Evolutionary conservation across 495 filamentous ascomycete species (phyloP), one percentile per base, ranked within the genome.

Genomic region (Xylaria curta): DNA sequence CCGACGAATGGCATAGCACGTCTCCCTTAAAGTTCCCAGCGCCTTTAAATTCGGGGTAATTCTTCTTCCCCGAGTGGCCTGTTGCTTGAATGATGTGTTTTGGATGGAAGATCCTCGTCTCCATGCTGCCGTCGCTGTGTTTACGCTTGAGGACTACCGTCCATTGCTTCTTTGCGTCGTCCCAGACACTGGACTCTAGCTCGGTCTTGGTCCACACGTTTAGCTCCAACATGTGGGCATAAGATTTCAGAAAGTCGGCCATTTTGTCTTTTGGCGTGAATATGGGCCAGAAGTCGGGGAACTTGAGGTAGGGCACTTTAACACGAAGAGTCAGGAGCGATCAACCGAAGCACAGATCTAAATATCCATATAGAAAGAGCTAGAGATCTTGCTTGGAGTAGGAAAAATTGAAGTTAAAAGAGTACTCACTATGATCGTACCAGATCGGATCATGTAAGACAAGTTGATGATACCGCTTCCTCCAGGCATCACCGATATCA

Each of bases 221-320:
- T 53, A 96, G 85, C 74, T 96, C 93, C n/a, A 94, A 81, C 33
- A 89, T 73, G 44, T 87, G 88, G 59, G 88, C 92, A 73, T 96
- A 96, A 2, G 85, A 83, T 56, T 94, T 90, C 76, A 95, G 89
- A 84, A 91, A 95, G 46, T 93, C 90, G 19, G 89, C 93, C 0
- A 94, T 84, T 71, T 95, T 95, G 77, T 95, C 92, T 75, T 94
- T 94, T 1, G 93, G 92, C 1, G 91, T 92, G 76, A 91, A 93
- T 33, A 90, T 59, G 0, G 89, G 89, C 91, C 92, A 95, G 69
- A 81, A 82, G 0, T 84, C 70, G 13, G 93, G 92, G 73, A 94
- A 95, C 0, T 84, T 81, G 1, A 94, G 58, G n/a, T 71, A 71
- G 12, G 69, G 69, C 69, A 71, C 69, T 71, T 60, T 36, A 15